Evolutionary conservation across 2,329 filamentous ascomycete species (phyloP), one percentile per base, ranked within the genome.

Genomic region (Diplodia intermedia): DNA sequence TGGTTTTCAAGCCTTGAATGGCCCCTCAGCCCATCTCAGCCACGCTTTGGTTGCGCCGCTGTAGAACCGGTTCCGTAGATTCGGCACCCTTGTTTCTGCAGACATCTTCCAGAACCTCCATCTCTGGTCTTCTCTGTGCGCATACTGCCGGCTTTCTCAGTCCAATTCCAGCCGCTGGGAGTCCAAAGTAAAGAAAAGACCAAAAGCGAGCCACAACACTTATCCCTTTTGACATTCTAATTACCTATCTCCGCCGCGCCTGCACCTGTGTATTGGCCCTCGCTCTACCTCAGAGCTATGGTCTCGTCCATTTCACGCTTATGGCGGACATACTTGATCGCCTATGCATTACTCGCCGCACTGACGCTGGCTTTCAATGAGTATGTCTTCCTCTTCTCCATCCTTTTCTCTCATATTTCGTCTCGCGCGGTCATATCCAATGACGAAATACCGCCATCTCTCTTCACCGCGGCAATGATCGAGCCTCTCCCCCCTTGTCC

Each of bases 281-380:
- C 26, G 26, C 53, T 26, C 53, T 18, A 31, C 33, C 4, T 8
- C 2, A 31, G 11, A 49, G 38, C 38, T 31, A 61, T 61, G 56
- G 23, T n/a, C 12, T 4, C 56, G 40, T 61, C 56, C 12, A 49
- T 61, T 8, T 31, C 40, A 23, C 56, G 56, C 40, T 23, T 49
- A 12, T 26, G 38, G 56, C 56, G 20, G 18, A 20, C 26, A 61
- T 49, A 12, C 56, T 15, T 61, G 15, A 47, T 61, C 38, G 56
- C 56, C 1, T 49, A 61, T 40, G 15, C 26, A 12, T 18, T 61
- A n/a, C 40, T 61, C 14, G 23, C 40, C 26, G 15, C 56, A 2
- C 11, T 33, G 9, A 20, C 40, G 4, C 14, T 40, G 1, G 56
- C 56, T 47, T 33, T 61, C 23, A 38, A 47, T 49, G 26, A 61